phyloP scores from a whole-genome alignment of 495 filamentous ascomycete species.

The Aspergillus nidulans region DNA sequence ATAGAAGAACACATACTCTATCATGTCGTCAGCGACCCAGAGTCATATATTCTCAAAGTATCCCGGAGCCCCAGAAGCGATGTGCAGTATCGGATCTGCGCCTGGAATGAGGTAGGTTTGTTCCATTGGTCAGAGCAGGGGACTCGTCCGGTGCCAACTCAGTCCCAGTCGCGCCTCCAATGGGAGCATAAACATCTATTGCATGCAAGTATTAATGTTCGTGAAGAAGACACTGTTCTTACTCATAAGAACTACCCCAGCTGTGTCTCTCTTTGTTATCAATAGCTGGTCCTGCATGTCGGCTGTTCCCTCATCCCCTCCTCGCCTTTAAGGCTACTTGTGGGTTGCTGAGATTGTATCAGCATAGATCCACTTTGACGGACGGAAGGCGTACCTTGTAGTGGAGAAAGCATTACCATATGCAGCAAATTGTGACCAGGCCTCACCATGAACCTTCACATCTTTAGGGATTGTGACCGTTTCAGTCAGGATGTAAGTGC shows the following conservation, averaged over 20 bases:
- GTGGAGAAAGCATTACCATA: conserved; percentile 51
- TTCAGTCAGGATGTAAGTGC: conserved; percentile 54
- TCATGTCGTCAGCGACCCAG: conserved; percentile 55
- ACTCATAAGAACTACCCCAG: conserved; percentile 43
- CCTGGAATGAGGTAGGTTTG: conserved; percentile 29
- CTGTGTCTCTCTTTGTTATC: conserved; percentile 45
- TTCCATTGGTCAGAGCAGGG: conserved; percentile 14
- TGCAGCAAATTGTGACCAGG: conserved; percentile 47
- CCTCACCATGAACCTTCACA: conserved; percentile 53
- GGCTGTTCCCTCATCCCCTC: conserved; percentile 51
- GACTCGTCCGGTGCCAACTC: conserved; percentile 63
- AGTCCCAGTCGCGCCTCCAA: conserved; percentile 49
- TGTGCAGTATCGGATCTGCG: conserved; percentile 51
- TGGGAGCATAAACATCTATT: conserved; percentile 40
- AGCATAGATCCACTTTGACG: background rate
- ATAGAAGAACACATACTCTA: conserved; percentile 26
- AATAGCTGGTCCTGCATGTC: conserved; percentile 58
- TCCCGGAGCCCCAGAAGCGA: conserved; percentile 43
- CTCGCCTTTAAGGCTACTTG: conserved; percentile 52
- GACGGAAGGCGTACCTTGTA: conserved; percentile 7
- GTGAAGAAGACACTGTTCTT: background rate
- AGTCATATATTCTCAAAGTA: conserved; percentile 61
- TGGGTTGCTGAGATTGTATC: conserved; percentile 28
- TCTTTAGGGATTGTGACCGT: conserved; percentile 54
- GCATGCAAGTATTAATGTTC: background rate